phyloP scores from a whole-genome alignment of 805 yeast genomes.

The Saccharomycopsis sp. region DNA sequence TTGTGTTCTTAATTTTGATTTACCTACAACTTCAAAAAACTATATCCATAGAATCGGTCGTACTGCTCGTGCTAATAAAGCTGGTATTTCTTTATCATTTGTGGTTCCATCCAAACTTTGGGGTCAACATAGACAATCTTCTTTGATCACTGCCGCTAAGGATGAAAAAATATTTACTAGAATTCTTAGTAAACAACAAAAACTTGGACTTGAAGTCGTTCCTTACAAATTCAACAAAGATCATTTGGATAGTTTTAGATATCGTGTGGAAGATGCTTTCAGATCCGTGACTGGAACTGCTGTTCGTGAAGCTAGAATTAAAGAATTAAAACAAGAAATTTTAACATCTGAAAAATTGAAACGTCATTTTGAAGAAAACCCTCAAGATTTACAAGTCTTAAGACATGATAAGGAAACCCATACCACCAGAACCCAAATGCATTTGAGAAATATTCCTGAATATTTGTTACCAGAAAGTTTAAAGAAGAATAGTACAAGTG shows the following conservation, averaged over 20 bases:
- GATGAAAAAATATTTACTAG: slow-evolving; percentile 82
- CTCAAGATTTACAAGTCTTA: slow-evolving; percentile 79
- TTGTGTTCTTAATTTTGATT: slow-evolving; percentile 90
- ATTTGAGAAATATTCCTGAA: slow-evolving; percentile 86
- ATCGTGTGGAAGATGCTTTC: slow-evolving; percentile 94
- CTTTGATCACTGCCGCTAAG: slow-evolving; percentile 54
- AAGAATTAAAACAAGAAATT: slow-evolving; percentile 79
- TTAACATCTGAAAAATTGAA: slow-evolving; percentile 82
- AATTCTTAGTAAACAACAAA: slow-evolving; percentile 66
- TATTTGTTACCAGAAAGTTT: slow-evolving; percentile 79
- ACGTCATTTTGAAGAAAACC: slow-evolving; percentile 94
- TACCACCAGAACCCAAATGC: slow-evolving; percentile 70
- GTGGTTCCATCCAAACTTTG: slow-evolving; percentile 74
- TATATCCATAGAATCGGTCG: slow-evolving; percentile 93
- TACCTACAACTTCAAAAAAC: slow-evolving; percentile 81
- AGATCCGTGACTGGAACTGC: slow-evolving; percentile 87
- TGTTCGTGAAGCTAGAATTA: slow-evolving; percentile 85
- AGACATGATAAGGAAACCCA: slow-evolving; percentile 90
- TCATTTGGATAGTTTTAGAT: slow-evolving; percentile 92
- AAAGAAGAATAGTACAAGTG: slow-evolving; percentile 40
- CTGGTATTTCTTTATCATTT: slow-evolving; percentile 91
- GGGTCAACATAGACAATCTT: slow-evolving; percentile 82
- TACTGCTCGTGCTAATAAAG: slow-evolving; percentile 94
- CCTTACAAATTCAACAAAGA: slow-evolving; percentile 88
- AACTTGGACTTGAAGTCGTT: slow-evolving; percentile 60